These are phyloP conservation scores for Rosa hybrid DNA, from an alignment of 331 rosid species.

Conservation along the genomic window DNA sequence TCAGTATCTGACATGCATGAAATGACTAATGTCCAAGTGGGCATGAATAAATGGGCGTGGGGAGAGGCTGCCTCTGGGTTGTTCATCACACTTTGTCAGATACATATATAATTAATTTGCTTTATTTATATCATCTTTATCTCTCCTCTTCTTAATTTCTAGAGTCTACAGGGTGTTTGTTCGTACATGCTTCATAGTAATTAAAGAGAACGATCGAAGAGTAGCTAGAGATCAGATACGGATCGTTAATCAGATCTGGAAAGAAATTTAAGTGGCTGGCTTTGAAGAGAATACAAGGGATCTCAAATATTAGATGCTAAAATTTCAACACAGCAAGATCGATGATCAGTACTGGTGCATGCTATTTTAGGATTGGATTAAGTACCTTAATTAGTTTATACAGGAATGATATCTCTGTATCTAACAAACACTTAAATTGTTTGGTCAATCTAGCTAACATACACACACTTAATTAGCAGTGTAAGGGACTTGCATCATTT, in stretches of 20 bases:
- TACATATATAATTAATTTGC: background rate
- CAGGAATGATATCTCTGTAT: background rate
- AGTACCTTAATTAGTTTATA: background rate
- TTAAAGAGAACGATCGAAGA: background rate
- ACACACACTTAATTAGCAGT: background rate
- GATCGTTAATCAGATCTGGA: background rate
- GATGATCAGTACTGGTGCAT: conserved; percentile 10
- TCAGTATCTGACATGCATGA: conserved; percentile 62
- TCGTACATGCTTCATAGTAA: background rate
- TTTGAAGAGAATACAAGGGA: background rate
- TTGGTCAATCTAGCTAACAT: background rate
- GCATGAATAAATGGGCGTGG: conserved; percentile 66
- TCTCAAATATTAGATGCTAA: background rate
- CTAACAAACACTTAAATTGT: background rate
- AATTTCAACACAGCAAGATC: too few species aligned
- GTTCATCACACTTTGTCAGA: conserved; percentile 47
- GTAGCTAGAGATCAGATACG: background rate
- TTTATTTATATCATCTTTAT: background rate
- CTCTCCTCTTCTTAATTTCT: background rate
- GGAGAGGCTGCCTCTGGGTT: conserved; percentile 65
- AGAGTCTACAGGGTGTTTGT: conserved; percentile 43
- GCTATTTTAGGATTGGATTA: conserved; percentile 6
- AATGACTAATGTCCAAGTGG: conserved; percentile 68
- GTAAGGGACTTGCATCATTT: conserved; percentile 11
- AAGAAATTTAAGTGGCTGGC: background rate